Conservation (phyloP, 129 eudicot genomes). For the Silybum marianum region DNA sequence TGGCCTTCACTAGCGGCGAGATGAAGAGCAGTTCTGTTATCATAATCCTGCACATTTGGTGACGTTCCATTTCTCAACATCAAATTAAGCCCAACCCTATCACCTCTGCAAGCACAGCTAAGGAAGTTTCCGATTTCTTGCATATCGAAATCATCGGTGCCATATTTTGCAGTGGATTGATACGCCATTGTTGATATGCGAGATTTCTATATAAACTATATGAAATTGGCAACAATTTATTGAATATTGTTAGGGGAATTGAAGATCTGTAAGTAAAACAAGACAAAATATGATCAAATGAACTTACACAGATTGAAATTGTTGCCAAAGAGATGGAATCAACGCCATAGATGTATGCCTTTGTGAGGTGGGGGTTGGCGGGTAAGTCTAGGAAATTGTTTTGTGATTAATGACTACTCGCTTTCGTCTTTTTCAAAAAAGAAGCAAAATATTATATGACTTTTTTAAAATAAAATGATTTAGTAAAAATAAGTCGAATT, state of each 20-base stretch:
- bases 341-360: not conserved
- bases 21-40: conserved; percentile 69
- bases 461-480: no score
- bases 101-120: conserved; percentile 68
- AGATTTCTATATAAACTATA: not conserved
- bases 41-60: conserved; percentile 75
- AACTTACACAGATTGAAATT: not conserved
- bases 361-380: conserved; percentile 23
- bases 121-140: conserved; percentile 62
- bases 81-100: conserved; percentile 62
- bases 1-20: conserved; percentile 83
- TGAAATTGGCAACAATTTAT: not conserved
- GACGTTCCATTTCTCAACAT: conserved; percentile 59
- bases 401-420: conserved; percentile 44
- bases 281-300: not conserved
- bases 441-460: no score
- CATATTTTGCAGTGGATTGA: conserved; percentile 24
- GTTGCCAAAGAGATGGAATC: not conserved
- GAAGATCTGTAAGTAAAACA: not conserved
- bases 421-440: not conserved
- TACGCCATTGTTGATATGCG: conserved; percentile 35
- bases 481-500: no score
- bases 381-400: conserved; percentile 34
- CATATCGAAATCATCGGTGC: conserved; percentile 52
- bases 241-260: not conserved